phyloP scores from a whole-genome alignment of 345 rosid species.

The Syzygium aromaticum region DNA sequence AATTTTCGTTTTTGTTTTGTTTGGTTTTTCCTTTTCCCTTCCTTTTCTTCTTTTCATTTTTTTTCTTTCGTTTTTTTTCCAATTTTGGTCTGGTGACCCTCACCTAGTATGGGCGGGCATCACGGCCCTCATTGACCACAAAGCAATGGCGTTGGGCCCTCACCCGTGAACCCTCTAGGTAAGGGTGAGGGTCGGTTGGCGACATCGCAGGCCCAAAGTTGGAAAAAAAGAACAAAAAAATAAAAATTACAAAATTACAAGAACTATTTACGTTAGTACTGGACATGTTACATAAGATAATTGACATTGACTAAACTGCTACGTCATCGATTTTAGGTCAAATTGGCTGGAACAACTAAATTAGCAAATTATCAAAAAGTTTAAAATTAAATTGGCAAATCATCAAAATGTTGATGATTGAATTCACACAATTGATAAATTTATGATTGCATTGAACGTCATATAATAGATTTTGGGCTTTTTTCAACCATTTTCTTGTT shows the following conservation, averaged over 20 bases:
- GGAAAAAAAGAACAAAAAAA: neutral
- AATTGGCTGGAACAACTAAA: neutral
- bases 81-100: neutral
- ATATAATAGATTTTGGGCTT: fast-evolving
- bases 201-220: neutral
- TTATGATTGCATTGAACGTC: neutral
- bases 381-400: neutral
- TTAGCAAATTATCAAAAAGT: neutral
- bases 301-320: neutral
- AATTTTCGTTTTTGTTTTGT: fast-evolving
- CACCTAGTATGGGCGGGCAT: neutral
- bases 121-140: neutral
- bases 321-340: fast-evolving
- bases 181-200: neutral
- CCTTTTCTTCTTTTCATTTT: neutral
- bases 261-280: neutral
- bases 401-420: fast-evolving
- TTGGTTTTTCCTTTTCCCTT: neutral
- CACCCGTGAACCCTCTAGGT: neutral
- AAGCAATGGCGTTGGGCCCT: neutral
- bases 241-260: neutral
- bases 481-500: neutral
- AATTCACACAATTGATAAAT: fast-evolving
- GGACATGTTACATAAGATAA: fast-evolving
- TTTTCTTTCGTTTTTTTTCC: neutral